Base-by-base conservation (phyloP, 495 filamentous ascomycete genomes). In the Neurospora sp. region DNA sequence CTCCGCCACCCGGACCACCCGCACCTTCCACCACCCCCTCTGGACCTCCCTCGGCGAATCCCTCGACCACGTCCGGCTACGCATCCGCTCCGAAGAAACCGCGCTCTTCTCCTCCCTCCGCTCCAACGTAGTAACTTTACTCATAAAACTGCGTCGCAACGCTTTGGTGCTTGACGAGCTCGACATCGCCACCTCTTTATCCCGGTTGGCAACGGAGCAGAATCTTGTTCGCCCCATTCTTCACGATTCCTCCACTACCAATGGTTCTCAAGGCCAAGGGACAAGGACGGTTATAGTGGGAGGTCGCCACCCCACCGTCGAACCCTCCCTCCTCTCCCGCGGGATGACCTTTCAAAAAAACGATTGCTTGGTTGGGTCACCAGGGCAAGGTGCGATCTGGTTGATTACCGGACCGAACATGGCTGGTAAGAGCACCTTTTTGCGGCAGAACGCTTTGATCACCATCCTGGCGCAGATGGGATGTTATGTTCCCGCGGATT, bases 381-480 rank as follows among this genome's bases (percentile, higher is more conserved):
- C 73, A 9, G 86, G 85, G 35, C 77, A 84, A 46, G 92, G 95
- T 76, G 85, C 88, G 4, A 86, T 94, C 54, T 95, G 93, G 91
- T 87, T 99, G 37, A 92, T 99, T 75, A 98, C 95, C 1, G 96
- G 96, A 0, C 96, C 96, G n/a, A 99, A 99, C 84, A 99, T 99
- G 96, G 96, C 91, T 7, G 96, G 96, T 39, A 99, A 99, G 82
- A 93, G 90, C 79, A 99, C 96, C 0, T 99, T 96, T 78, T 85
- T 99, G 4, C 90, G 96, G 3, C 96, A 98, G 73, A 98, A 97
- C 82, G 96, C 96, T 1, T 84, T 99, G 72, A 96, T 98, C 77
- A 92, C 92, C 6, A 93, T 99, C 72, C 88, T 99, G 10, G 94
- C 96, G 0, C 96, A 99, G 80, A 90, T 92, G 0, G 96, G 96